Conservation (phyloP, 1,284 basidiomycete genomes). For the Heterobasidion annosum region DNA sequence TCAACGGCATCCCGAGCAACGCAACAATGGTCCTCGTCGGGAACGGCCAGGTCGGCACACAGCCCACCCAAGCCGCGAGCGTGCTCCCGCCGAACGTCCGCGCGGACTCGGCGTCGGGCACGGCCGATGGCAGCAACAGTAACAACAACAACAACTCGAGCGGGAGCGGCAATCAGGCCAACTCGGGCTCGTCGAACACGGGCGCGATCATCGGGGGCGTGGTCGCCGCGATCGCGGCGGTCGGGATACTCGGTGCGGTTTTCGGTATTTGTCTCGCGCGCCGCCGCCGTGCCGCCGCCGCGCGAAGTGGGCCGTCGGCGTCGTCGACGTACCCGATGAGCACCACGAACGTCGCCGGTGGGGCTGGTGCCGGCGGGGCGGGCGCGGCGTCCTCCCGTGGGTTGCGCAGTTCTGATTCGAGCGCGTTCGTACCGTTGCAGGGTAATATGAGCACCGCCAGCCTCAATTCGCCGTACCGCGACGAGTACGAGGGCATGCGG, state of each 20-base stretch:
- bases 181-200: constrained; percentile 7
- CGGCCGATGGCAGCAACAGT: constrained; percentile 17
- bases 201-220: constrained; percentile 16
- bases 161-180: not conserved
- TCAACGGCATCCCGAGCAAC: constrained; percentile 78
- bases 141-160: not conserved
- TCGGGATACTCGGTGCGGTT: constrained; percentile 19
- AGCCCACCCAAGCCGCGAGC: constrained; percentile 38
- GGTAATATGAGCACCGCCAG: constrained; percentile 38
- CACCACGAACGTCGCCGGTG: constrained; percentile 17
- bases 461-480: constrained; percentile 32
- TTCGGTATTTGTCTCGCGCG: constrained; percentile 19
- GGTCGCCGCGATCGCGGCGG: constrained; percentile 16
- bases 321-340: constrained; percentile 18
- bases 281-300: constrained; percentile 18
- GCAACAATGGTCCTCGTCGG: constrained; percentile 73
- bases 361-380: constrained; percentile 17
- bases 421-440: constrained; percentile 50
- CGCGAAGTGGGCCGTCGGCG: constrained; percentile 5
- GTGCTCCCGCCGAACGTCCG: constrained; percentile 47
- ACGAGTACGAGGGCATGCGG: constrained; percentile 21
- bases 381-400: constrained; percentile 17
- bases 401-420: constrained; percentile 39
- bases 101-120: constrained; percentile 15
- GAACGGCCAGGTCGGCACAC: constrained; percentile 63